Evolutionary conservation across 148 eudicot genomes (phyloP).

Genomic region (Arbutus unedo): DNA sequence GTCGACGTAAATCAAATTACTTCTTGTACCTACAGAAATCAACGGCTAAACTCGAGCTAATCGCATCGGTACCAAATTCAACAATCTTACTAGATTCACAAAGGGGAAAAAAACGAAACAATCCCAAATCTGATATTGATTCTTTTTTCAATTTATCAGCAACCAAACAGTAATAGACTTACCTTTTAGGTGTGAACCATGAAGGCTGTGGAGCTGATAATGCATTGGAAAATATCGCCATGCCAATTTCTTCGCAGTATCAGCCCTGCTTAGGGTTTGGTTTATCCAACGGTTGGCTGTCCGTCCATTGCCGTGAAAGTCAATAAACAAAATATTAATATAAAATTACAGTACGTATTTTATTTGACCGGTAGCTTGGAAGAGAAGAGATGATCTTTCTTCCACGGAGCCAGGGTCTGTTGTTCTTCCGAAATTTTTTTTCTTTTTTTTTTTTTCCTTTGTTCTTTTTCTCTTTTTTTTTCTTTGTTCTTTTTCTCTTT

Average conservation of each 20-base stretch:
- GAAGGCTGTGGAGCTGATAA: constrained; percentile 45
- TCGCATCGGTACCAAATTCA: background rate
- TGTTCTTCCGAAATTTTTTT: background rate
- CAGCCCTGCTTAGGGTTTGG: constrained; percentile 29
- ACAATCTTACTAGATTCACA: background rate
- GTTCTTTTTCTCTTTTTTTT: no score
- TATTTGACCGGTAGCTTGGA: constrained; percentile 11
- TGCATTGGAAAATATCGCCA: constrained; percentile 24
- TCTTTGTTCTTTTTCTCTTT: no score
- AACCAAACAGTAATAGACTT: background rate
- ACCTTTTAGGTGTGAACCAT: constrained; percentile 86
- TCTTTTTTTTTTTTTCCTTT: background rate
- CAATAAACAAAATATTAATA: background rate
- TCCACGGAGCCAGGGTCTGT: background rate
- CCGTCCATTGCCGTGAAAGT: constrained; percentile 13
- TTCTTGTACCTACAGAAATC: background rate
- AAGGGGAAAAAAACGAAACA: background rate
- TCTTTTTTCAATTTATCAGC: background rate
- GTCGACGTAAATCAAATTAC: background rate
- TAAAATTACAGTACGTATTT: background rate
- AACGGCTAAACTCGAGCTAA: background rate
- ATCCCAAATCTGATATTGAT: background rate
- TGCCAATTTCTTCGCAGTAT: constrained; percentile 24
- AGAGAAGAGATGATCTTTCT: background rate
- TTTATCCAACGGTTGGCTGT: constrained; percentile 24